phyloP scores from a whole-genome alignment of 2,329 filamentous ascomycete genomes.

The Cordyceps militaris region DNA sequence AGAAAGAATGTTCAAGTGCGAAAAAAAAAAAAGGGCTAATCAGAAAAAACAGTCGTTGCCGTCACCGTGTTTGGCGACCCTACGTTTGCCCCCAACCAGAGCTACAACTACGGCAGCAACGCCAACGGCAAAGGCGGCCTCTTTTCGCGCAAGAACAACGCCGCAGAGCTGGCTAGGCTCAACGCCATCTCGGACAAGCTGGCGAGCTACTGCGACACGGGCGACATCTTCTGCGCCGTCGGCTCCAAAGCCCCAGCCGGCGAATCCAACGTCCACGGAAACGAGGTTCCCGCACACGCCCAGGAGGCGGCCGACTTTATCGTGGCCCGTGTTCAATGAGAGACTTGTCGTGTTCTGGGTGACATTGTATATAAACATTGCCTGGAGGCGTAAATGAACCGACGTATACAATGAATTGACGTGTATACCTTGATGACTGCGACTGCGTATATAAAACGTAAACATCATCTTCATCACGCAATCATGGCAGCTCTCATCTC shows the following conservation, averaged over 20 bases:
- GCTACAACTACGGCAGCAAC: conserved; percentile 12
- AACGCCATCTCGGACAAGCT: conserved; percentile 8
- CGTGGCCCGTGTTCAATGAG: background rate
- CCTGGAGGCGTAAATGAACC: too few species aligned
- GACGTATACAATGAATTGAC: background rate
- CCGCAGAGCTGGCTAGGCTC: conserved; percentile 12
- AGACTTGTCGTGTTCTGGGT: too few species aligned
- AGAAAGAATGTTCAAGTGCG: too few species aligned
- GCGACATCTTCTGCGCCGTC: conserved; percentile 10
- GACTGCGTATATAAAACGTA: too few species aligned
- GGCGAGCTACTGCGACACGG: conserved; percentile 12
- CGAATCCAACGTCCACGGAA: conserved; percentile 13
- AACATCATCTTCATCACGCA: background rate
- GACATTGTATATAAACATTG: too few species aligned
- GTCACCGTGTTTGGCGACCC: conserved; percentile 15
- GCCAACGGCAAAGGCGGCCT: conserved; percentile 9
- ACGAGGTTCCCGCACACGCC: conserved; percentile 8
- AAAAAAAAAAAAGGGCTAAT: too few species aligned
- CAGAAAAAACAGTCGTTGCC: conserved; percentile 3
- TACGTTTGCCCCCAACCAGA: conserved; percentile 12
- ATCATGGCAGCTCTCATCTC: background rate
- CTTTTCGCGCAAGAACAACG: conserved; percentile 9
- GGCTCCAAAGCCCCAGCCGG: background rate
- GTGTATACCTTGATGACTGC: background rate
- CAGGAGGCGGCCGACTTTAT: conserved; percentile 15